Evolutionary conservation across 2,329 filamentous ascomycete genomes (phyloP).

Genomic region (Chrysoporthe austroafricana): DNA sequence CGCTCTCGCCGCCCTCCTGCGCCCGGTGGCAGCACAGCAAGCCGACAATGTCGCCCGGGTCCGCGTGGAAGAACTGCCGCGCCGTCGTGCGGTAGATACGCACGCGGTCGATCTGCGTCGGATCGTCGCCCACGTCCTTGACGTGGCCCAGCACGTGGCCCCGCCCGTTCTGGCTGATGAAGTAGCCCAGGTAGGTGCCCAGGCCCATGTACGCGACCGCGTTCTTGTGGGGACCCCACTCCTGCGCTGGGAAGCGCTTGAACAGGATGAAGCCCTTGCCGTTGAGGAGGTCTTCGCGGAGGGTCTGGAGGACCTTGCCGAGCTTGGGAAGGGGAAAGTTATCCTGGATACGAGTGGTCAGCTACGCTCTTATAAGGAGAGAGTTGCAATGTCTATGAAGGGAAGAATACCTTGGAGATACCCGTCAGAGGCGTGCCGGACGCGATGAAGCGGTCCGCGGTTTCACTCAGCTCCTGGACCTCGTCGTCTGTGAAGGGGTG

Average conservation of each 20-base stretch:
- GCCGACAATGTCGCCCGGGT: conserved; percentile 82
- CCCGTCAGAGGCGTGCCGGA: conserved; percentile 70
- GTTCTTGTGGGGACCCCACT: conserved; percentile 79
- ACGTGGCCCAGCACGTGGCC: conserved; percentile 89
- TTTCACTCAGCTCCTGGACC: conserved; percentile 66
- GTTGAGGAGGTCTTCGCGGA: conserved; percentile 60
- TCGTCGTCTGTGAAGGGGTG: conserved; percentile 71
- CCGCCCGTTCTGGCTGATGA: conserved; percentile 81
- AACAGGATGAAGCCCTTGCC: conserved; percentile 91
- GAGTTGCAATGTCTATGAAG: not conserved
- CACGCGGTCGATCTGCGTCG: conserved; percentile 80
- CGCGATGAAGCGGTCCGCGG: conserved; percentile 71
- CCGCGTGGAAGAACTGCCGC: conserved; percentile 82
- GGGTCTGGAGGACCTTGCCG: conserved; percentile 38
- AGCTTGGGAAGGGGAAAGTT: conserved; percentile 51
- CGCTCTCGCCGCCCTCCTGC: conserved; percentile 80
- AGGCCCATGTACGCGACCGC: conserved; percentile 91
- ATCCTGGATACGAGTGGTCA: conserved; percentile 31
- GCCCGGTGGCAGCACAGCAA: conserved; percentile 80
- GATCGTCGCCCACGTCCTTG: conserved; percentile 84
- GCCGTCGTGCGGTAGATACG: conserved; percentile 90
- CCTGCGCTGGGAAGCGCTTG: conserved; percentile 77
- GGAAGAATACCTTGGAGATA: conserved; percentile 48
- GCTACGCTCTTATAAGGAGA: not conserved
- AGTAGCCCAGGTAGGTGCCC: conserved; percentile 83